These are phyloP conservation scores for Parafenestella ontariensis DNA, from an alignment of 2,329 filamentous ascomycete genomes.

Conservation along the genomic window DNA sequence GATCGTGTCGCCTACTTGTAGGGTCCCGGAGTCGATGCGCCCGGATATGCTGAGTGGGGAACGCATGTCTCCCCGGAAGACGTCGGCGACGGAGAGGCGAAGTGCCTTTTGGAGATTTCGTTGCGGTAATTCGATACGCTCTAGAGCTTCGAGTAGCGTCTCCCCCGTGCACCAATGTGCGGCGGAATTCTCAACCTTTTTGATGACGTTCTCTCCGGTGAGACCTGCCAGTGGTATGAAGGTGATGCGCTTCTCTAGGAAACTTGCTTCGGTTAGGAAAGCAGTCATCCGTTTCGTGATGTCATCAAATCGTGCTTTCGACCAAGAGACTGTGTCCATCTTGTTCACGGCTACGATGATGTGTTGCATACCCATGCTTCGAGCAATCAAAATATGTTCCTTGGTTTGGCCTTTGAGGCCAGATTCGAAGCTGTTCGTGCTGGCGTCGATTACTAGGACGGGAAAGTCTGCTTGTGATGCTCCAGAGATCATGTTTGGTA, in stretches of 20 bases:
- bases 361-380: slow-evolving; percentile 88
- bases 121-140: slow-evolving; percentile 76
- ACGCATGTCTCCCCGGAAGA: slow-evolving; percentile 79
- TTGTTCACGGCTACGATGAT: slow-evolving; percentile 95
- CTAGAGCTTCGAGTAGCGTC: slow-evolving; percentile 83
- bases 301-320: slow-evolving; percentile 79
- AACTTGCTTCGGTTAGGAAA: slow-evolving; percentile 83
- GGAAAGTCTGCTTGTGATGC: slow-evolving; percentile 96
- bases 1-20: slow-evolving; percentile 84
- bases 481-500: slow-evolving; percentile 98
- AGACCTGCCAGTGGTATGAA: slow-evolving; percentile 93
- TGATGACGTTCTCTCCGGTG: slow-evolving; percentile 83
- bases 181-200: slow-evolving; percentile 59
- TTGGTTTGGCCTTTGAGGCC: slow-evolving; percentile 92
- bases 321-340: slow-evolving; percentile 87
- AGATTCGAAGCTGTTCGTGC: slow-evolving; percentile 89
- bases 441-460: slow-evolving; percentile 90
- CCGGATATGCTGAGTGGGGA: slow-evolving; percentile 87
- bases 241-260: slow-evolving; percentile 78
- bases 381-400: slow-evolving; percentile 87
- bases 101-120: slow-evolving; percentile 79
- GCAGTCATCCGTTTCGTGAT: slow-evolving; percentile 83
- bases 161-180: slow-evolving; percentile 79
- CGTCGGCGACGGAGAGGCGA: slow-evolving; percentile 84
- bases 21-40: slow-evolving; percentile 80